phyloP scores from a whole-genome alignment of 139 green algal genomes.

The Closterium sp. region DNA sequence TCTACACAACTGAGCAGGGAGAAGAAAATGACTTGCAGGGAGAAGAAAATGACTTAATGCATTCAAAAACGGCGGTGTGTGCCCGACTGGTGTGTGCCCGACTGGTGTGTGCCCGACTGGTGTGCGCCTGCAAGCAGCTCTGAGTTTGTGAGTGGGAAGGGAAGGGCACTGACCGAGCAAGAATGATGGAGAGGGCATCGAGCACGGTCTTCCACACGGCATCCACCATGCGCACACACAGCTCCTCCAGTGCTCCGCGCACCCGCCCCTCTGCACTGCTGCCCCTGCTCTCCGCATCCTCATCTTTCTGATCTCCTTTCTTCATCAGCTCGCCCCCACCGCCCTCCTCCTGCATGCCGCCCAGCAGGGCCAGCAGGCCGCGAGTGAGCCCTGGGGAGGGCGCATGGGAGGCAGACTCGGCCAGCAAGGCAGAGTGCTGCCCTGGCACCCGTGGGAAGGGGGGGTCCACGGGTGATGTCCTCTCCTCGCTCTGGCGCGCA shows the following conservation, averaged over 20 bases:
- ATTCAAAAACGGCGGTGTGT: too few relatives aligned
- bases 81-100: too few relatives aligned
- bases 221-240: slow-evolving; percentile 41
- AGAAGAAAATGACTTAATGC: background rate
- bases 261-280: background rate
- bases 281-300: background rate
- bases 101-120: too few relatives aligned
- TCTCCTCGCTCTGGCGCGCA: background rate
- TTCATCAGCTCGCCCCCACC: background rate
- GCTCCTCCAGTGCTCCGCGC: slow-evolving; percentile 8
- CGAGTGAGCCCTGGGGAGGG: background rate
- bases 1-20: background rate
- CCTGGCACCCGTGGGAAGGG: background rate
- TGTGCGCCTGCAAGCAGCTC: too few relatives aligned
- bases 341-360: background rate
- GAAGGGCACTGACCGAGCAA: slow-evolving; percentile 29
- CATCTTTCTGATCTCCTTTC: background rate
- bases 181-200: slow-evolving; percentile 47
- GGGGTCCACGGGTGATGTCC: background rate
- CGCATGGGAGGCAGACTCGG: background rate
- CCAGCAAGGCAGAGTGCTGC: background rate
- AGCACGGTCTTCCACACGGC: slow-evolving; percentile 48
- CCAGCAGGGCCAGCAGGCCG: background rate
- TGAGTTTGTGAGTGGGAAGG: too few relatives aligned
- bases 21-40: background rate